phyloP scores from a whole-genome alignment of 2,329 filamentous ascomycete genomes.

The Amauroascus verrucosus region DNA sequence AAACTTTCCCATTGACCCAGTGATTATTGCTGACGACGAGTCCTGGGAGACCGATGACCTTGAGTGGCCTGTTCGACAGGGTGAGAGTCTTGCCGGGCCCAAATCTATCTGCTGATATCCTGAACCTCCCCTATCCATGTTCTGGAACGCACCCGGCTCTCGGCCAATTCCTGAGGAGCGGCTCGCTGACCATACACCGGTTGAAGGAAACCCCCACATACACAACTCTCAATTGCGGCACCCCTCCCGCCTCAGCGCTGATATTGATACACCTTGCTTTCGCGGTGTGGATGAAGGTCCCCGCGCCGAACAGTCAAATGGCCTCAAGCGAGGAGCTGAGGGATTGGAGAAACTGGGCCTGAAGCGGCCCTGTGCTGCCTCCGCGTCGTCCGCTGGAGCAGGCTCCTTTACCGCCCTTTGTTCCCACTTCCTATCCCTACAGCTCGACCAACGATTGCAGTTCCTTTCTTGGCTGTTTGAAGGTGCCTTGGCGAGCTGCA shows the following conservation, averaged over 20 bases:
- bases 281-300: background rate
- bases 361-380: background rate
- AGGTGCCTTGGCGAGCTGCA: conserved; percentile 4
- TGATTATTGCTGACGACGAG: background rate
- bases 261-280: background rate
- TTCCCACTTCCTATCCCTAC: conserved; percentile 4
- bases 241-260: background rate
- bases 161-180: background rate
- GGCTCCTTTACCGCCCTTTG: conserved; percentile 7
- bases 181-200: background rate
- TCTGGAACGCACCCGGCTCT: background rate
- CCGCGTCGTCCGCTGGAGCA: background rate
- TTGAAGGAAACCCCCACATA: background rate
- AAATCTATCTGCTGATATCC: conserved; percentile 4
- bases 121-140: conserved; percentile 10
- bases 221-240: background rate
- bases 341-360: background rate
- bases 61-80: background rate
- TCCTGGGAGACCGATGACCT: background rate
- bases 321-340: background rate
- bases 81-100: background rate
- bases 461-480: conserved; percentile 8
- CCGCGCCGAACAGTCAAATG: background rate
- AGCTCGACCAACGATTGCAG: conserved; percentile 2
- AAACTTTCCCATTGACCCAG: conserved; percentile 5